phyloP scores from a whole-genome alignment of 371 early-diverging fungal genomes.

The Homolaphlyctis polyrhiza region DNA sequence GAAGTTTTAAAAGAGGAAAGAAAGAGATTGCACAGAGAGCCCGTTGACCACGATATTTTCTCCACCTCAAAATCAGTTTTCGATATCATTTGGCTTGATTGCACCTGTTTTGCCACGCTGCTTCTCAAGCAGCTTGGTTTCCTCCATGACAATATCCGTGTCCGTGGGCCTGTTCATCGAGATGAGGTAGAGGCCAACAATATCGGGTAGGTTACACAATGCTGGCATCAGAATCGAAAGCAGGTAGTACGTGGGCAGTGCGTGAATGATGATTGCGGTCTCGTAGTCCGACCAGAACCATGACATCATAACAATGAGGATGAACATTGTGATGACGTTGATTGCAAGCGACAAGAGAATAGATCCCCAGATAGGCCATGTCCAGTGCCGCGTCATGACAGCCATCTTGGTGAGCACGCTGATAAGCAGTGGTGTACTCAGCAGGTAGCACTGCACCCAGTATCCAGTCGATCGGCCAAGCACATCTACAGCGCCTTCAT shows the following conservation, averaged over 20 bases:
- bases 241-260: conserved; percentile 27
- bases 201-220: conserved; percentile 23
- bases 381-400: conserved; percentile 25
- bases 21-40: too few species aligned
- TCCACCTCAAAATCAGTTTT: too few species aligned
- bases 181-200: conserved; percentile 21
- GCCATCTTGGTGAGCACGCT: conserved; percentile 28
- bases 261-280: conserved; percentile 24
- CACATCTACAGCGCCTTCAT: conserved; percentile 19
- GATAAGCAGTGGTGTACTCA: conserved; percentile 29
- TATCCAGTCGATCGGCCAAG: conserved; percentile 30
- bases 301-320: conserved; percentile 18
- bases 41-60: too few species aligned
- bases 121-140: background rate
- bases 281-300: conserved; percentile 17
- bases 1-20: too few species aligned
- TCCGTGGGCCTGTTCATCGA: conserved; percentile 14
- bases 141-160: conserved; percentile 24
- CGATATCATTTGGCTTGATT: too few species aligned
- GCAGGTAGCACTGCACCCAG: conserved; percentile 33
- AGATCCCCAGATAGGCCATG: conserved; percentile 18
- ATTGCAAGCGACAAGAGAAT: conserved; percentile 18
- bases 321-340: conserved; percentile 19
- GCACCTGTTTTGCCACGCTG: too few species aligned
- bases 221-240: conserved; percentile 16